Evolutionary conservation across 2,329 filamentous ascomycete species (phyloP).

Genomic region (Thelonectria discophora): DNA sequence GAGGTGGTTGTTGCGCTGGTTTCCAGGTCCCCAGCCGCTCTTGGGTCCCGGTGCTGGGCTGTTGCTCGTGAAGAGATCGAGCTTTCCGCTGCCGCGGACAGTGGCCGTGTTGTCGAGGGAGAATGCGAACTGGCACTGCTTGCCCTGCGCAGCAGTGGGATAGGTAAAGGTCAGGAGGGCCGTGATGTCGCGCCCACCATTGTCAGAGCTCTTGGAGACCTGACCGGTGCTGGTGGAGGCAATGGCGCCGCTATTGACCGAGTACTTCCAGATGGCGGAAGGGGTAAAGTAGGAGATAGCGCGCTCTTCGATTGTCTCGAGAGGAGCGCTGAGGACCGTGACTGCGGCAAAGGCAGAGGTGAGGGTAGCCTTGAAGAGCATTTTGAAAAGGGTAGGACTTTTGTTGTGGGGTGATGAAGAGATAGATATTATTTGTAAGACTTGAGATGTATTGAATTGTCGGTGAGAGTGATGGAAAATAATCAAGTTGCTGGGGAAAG

Average conservation of each 20-base stretch:
- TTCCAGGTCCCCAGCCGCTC: constrained; percentile 35
- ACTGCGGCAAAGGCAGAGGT: constrained; percentile 29
- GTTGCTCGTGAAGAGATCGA: constrained; percentile 40
- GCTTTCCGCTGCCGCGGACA: constrained; percentile 32
- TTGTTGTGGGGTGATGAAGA: not conserved
- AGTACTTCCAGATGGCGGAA: constrained; percentile 32
- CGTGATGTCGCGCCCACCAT: constrained; percentile 37
- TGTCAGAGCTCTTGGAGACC: constrained; percentile 30
- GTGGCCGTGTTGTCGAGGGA: constrained; percentile 27
- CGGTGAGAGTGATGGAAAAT: no score
- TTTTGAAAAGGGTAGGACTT: constrained; percentile 8
- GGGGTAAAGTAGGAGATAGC: constrained; percentile 30
- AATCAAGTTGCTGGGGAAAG: no score
- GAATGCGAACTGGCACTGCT: constrained; percentile 40
- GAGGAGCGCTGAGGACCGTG: constrained; percentile 28
- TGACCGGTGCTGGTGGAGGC: not conserved
- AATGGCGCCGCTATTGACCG: constrained; percentile 33
- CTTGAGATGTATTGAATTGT: no score
- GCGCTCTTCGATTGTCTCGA: constrained; percentile 23
- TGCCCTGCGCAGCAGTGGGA: constrained; percentile 28
- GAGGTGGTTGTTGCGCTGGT: constrained; percentile 37
- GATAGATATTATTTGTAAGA: not conserved
- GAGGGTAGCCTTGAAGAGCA: constrained; percentile 32
- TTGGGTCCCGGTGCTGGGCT: constrained; percentile 31
- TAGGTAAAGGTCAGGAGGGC: constrained; percentile 42